Evolutionary conservation across 163 green algal species (phyloP).

Genomic region (Scenedesmus sp.): DNA sequence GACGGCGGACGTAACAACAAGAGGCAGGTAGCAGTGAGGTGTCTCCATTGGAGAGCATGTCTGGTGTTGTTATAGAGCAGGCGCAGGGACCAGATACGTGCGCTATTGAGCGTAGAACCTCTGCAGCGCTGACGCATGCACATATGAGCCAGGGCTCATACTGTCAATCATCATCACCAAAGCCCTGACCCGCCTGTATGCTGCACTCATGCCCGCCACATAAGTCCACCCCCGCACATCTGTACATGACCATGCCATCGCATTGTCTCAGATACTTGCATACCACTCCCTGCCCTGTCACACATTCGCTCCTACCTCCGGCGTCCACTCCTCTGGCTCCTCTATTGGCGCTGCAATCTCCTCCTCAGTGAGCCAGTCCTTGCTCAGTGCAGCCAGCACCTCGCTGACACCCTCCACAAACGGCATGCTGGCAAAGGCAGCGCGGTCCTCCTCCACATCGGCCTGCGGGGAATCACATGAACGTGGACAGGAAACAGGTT

Average conservation of each 20-base stretch:
- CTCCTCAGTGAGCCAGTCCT: constrained; percentile 4
- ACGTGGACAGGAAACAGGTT: neutral
- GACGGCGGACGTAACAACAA: neutral
- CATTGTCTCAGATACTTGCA: neutral
- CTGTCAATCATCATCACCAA: too few relatives aligned
- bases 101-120: neutral
- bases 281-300: neutral
- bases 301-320: neutral
- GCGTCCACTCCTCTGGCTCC: constrained; percentile 38
- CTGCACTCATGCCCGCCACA: too few relatives aligned
- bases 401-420: neutral
- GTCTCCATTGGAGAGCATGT: neutral
- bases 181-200: too few relatives aligned
- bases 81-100: neutral
- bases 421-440: constrained; percentile 25
- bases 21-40: neutral
- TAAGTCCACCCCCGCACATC: too few relatives aligned
- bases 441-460: neutral
- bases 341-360: neutral
- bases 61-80: neutral
- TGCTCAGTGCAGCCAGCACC: constrained; percentile 1
- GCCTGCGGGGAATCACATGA: neutral
- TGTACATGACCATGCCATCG: too few relatives aligned
- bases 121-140: neutral
- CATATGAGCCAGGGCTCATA: too few relatives aligned